These are phyloP conservation scores for Eucalyptus dawsonii DNA, from an alignment of 345 rosid species.

Conservation along the genomic window DNA sequence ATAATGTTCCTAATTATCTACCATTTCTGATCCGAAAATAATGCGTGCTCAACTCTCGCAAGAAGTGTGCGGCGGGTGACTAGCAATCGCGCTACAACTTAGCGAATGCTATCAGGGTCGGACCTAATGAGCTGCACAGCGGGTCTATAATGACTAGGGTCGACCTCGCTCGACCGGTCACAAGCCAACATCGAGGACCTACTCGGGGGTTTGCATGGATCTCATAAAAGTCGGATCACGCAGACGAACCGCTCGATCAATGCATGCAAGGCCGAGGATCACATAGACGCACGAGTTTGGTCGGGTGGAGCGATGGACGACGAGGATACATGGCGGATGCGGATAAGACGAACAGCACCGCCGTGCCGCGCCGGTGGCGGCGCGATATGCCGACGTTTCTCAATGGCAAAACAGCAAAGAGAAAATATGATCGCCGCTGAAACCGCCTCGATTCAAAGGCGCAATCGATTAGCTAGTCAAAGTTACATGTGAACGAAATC, in stretches of 20 bases:
- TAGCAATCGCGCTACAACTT: background rate
- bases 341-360: background rate
- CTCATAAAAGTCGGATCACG: no score
- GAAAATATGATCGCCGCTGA: background rate
- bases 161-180: background rate
- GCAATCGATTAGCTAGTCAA: background rate
- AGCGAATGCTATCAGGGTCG: background rate
- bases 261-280: background rate
- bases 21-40: background rate
- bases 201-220: no score
- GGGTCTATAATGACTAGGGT: background rate
- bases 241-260: background rate
- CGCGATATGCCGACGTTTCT: background rate
- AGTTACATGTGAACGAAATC: background rate
- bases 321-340: background rate
- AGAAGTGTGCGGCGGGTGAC: background rate
- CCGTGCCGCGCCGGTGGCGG: background rate
- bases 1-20: background rate
- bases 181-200: background rate
- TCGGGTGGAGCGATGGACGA: background rate
- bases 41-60: rapidly evolving
- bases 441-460: background rate
- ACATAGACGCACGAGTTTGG: background rate
- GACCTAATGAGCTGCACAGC: background rate
- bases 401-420: background rate